These are phyloP conservation scores for Carex myosuroides DNA, from an alignment of 176 grass and related monocot species.

Conservation along the genomic window DNA sequence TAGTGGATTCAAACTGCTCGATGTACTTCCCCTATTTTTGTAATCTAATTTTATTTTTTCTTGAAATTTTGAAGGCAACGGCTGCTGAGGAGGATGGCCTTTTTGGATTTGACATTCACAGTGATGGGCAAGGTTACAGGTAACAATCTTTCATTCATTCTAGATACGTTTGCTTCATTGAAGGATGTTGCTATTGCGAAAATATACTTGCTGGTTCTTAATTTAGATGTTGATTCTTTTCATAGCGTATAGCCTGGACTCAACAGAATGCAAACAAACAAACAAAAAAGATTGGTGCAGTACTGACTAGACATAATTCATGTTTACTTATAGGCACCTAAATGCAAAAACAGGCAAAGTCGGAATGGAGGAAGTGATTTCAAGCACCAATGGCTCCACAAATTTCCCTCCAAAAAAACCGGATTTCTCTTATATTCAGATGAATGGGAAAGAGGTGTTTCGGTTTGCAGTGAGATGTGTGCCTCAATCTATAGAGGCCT, in stretches of 20 bases:
- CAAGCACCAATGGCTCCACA: conserved; percentile 47
- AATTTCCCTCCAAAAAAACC: conserved; percentile 72
- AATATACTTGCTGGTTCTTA: background rate
- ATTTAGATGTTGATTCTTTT: background rate
- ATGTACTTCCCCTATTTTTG: conserved; percentile 13
- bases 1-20: background rate
- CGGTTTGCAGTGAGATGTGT: conserved; percentile 85
- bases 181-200: background rate
- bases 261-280: background rate
- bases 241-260: background rate
- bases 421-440: conserved; percentile 67
- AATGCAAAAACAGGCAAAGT: conserved; percentile 25
- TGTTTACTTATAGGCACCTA: conserved; percentile 49
- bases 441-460: conserved; percentile 98
- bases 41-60: conserved; percentile 14
- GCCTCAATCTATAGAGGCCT: conserved; percentile 66
- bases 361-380: conserved; percentile 23
- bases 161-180: background rate
- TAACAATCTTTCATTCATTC: conserved; percentile 16
- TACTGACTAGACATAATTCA: conserved; percentile 22
- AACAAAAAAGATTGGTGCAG: background rate
- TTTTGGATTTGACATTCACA: conserved; percentile 71
- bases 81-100: conserved; percentile 67
- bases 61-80: conserved; percentile 52
- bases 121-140: conserved; percentile 84